Evolutionary conservation across 2,329 filamentous ascomycete genomes (phyloP).

Genomic region (Colletotrichum chlorophyti): DNA sequence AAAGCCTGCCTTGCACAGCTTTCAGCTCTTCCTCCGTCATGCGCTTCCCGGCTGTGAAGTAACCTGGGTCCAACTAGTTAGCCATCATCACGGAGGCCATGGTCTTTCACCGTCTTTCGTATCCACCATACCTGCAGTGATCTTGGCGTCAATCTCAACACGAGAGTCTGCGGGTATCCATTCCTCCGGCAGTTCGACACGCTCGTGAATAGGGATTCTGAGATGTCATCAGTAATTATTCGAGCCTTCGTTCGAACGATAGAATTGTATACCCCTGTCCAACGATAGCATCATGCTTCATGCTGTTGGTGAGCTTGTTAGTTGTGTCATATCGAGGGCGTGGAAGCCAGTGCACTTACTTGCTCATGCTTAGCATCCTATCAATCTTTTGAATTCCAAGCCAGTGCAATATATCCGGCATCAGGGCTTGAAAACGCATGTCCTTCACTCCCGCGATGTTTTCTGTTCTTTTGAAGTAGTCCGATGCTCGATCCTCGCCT

Average conservation of each 20-base stretch:
- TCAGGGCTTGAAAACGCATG: slow-evolving; percentile 97
- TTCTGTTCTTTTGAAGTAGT: slow-evolving; percentile 97
- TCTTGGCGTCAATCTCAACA: slow-evolving; percentile 99
- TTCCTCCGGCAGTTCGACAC: slow-evolving; percentile 90
- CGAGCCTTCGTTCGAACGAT: background rate
- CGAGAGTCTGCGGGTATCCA: slow-evolving; percentile 93
- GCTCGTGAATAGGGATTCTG: slow-evolving; percentile 84
- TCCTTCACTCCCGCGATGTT: slow-evolving; percentile 96
- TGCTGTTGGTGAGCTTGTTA: slow-evolving; percentile 54
- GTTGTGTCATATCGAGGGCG: background rate
- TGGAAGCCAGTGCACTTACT: slow-evolving; percentile 61
- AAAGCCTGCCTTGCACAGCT: slow-evolving; percentile 86
- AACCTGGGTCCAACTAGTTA: too few species aligned
- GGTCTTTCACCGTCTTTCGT: background rate
- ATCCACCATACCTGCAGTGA: slow-evolving; percentile 83
- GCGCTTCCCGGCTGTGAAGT: slow-evolving; percentile 87
- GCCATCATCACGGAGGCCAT: background rate
- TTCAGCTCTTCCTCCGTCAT: slow-evolving; percentile 87
- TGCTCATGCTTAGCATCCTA: slow-evolving; percentile 98
- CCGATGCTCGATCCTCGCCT: slow-evolving; percentile 79
- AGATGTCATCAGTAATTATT: slow-evolving; percentile 24
- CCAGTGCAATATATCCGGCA: slow-evolving; percentile 98
- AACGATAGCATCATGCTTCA: slow-evolving; percentile 92
- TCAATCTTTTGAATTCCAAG: slow-evolving; percentile 98
- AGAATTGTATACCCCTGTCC: slow-evolving; percentile 67